Conservation (phyloP, 176 grass and related monocot genomes). For the Tillandsia leiboldiana region DNA sequence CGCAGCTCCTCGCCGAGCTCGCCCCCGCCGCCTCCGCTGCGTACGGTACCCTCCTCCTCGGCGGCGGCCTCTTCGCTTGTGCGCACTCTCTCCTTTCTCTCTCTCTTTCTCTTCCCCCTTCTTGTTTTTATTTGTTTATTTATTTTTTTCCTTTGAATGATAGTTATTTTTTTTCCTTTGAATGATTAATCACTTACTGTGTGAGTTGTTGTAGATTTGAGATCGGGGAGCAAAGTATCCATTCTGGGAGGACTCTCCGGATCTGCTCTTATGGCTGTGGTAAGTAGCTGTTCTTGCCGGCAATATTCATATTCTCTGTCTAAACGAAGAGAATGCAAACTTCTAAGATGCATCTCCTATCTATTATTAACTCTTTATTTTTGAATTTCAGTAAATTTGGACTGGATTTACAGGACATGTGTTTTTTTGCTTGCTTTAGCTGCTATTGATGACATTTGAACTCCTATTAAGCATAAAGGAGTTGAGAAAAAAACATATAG, state of each 20-base stretch:
- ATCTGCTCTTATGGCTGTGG: conserved; percentile 64
- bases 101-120: not conserved
- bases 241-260: conserved; percentile 70
- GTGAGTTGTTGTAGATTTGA: conserved; percentile 39
- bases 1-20: conserved; percentile 37
- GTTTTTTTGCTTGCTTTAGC: too few relatives aligned
- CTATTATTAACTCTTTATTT: too few relatives aligned
- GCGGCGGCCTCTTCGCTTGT: conserved; percentile 70
- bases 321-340: not conserved
- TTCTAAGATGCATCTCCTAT: too few relatives aligned
- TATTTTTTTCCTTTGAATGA: conserved; percentile 1
- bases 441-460: too few relatives aligned
- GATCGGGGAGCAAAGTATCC: conserved; percentile 77
- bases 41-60: conserved; percentile 66
- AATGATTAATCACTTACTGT: not conserved
- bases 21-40: conserved; percentile 36
- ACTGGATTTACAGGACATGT: too few relatives aligned
- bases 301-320: not conserved
- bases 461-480: too few relatives aligned
- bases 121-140: not conserved
- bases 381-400: too few relatives aligned
- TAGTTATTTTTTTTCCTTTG: conserved; percentile 3
- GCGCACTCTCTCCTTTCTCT: conserved; percentile 5
- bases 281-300: conserved; percentile 27
- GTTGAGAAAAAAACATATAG: too few relatives aligned